Evolutionary conservation across 306 rosid species (phyloP).

Genomic region (Nissolia schottii): DNA sequence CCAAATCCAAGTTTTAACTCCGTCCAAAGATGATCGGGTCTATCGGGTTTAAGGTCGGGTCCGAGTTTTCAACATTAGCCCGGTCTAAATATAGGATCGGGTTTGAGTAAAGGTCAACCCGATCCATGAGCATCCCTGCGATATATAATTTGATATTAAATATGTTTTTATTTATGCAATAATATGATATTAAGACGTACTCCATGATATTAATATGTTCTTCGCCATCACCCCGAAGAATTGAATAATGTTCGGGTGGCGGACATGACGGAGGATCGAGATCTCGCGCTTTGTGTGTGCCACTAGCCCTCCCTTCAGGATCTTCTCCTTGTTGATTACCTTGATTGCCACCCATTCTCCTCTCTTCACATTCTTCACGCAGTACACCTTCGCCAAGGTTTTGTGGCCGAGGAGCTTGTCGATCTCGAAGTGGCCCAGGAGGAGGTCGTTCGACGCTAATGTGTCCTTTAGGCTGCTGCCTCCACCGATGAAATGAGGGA

Average conservation of each 20-base stretch:
- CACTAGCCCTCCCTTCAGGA: slow-evolving; percentile 69
- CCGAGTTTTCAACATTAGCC: too few relatives aligned
- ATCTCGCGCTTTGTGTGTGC: slow-evolving; percentile 96
- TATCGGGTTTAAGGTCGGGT: too few relatives aligned
- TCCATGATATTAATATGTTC: slow-evolving; percentile 87
- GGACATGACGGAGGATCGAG: slow-evolving; percentile 96
- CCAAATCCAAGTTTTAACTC: too few relatives aligned
- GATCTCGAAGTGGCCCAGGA: slow-evolving; percentile 72
- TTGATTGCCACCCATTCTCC: slow-evolving; percentile 78
- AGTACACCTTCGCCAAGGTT: slow-evolving; percentile 87
- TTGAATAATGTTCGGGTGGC: slow-evolving; percentile 89
- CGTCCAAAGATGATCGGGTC: too few relatives aligned
- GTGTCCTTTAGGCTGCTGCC: slow-evolving; percentile 22
- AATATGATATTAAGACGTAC: too few relatives aligned
- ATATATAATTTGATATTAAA: too few relatives aligned
- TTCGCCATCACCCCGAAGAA: slow-evolving; percentile 96
- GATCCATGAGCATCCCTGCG: too few relatives aligned
- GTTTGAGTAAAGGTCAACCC: too few relatives aligned
- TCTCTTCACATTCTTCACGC: slow-evolving; percentile 62
- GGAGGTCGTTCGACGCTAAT: slow-evolving; percentile 26
- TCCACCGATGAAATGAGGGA: too few relatives aligned
- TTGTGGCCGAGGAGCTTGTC: slow-evolving; percentile 91
- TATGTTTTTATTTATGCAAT: too few relatives aligned
- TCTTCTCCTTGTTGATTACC: slow-evolving; percentile 91
- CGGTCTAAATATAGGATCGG: too few relatives aligned